phyloP scores from a whole-genome alignment of 2,329 filamentous ascomycete genomes.

The Alternaria conjuncta region DNA sequence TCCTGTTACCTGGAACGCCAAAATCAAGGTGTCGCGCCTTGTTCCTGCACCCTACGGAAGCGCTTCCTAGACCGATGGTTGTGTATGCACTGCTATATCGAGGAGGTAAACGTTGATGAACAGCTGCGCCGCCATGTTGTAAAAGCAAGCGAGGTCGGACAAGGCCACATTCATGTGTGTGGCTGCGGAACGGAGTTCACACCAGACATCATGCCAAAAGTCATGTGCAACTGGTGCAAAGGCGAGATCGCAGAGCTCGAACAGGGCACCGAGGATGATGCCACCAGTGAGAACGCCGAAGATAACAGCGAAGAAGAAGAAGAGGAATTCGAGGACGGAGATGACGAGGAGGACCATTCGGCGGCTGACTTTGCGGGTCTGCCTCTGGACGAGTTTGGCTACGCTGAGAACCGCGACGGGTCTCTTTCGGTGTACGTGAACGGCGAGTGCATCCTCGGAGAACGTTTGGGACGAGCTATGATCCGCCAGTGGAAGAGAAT shows the following conservation, averaged over 20 bases:
- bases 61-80: conserved; percentile 27
- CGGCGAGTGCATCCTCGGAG: neutral
- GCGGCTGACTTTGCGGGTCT: conserved; percentile 1
- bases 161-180: conserved; percentile 4
- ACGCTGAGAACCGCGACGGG: conserved; percentile 5
- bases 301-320: neutral
- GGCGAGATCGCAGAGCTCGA: neutral
- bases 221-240: conserved; percentile 17
- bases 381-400: neutral
- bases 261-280: neutral
- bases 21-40: neutral
- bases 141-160: neutral
- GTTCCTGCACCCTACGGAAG: conserved; percentile 26
- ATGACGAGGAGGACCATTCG: conserved; percentile 8
- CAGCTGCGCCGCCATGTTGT: neutral
- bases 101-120: neutral
- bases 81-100: conserved; percentile 20
- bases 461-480: neutral
- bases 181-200: conserved; percentile 4
- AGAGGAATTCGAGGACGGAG: neutral
- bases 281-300: neutral
- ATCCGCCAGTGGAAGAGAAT: neutral
- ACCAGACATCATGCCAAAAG: neutral
- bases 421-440: conserved; percentile 4
- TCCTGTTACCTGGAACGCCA: conserved; percentile 15